phyloP scores from a whole-genome alignment of 768 basidiomycete genomes.

The Galerina marginata region DNA sequence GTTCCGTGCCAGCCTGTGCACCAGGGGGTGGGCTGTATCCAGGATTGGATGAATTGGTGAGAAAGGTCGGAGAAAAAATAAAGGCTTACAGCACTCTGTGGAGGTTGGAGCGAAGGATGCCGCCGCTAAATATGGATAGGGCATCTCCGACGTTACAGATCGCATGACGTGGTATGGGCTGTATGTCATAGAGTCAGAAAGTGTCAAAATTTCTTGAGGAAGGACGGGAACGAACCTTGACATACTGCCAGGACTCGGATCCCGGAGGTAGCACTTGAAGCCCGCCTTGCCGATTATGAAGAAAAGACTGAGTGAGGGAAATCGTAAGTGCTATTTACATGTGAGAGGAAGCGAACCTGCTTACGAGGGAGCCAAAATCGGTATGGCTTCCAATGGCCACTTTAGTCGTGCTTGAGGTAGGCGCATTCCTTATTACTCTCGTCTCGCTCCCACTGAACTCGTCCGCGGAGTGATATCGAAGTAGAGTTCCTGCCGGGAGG shows the following conservation, averaged over 20 bases:
- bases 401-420: conserved; percentile 39
- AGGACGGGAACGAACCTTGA: conserved; percentile 47
- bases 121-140: conserved; percentile 63
- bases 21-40: conserved; percentile 59
- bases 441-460: conserved; percentile 64
- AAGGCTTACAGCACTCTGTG: conserved; percentile 68
- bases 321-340: too few relatives aligned
- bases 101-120: conserved; percentile 69
- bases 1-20: conserved; percentile 52
- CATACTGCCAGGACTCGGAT: conserved; percentile 66
- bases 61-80: conserved; percentile 5
- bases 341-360: conserved; percentile 26
- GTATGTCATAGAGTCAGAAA: conserved; percentile 12
- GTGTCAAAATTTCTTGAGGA: neutral
- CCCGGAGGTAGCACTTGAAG: conserved; percentile 71
- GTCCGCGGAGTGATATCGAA: conserved; percentile 45
- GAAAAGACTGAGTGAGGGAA: conserved; percentile 50
- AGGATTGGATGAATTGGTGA: neutral
- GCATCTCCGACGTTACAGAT: conserved; percentile 71
- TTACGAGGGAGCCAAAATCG: conserved; percentile 73
- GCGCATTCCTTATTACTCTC: conserved; percentile 56
- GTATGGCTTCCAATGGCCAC: conserved; percentile 68
- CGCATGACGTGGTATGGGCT: conserved; percentile 61
- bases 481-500: conserved; percentile 54
- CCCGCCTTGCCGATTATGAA: conserved; percentile 74